Evolutionary conservation across 768 basidiomycete species (phyloP).

Genomic region (Austroboletus festivus): DNA sequence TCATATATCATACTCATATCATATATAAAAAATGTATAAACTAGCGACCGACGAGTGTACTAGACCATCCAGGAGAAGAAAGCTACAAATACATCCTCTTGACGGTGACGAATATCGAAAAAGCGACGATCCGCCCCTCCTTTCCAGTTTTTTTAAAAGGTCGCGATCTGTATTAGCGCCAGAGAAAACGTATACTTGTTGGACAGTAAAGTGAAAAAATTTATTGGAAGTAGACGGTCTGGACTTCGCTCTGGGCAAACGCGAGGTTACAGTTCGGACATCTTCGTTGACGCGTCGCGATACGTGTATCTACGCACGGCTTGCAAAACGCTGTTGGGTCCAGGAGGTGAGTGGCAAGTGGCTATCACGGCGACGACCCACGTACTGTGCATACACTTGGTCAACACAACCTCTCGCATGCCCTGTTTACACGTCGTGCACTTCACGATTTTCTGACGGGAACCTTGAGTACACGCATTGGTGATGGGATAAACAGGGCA

Average conservation of each 20-base stretch:
- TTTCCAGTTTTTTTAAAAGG: too few relatives aligned
- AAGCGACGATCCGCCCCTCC: too few relatives aligned
- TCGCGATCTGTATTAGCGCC: too few relatives aligned
- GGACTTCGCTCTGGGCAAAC: constrained; percentile 86
- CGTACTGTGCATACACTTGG: constrained; percentile 91
- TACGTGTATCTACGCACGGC: constrained; percentile 79
- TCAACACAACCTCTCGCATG: constrained; percentile 77
- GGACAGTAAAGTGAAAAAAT: neutral
- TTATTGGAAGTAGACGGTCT: constrained; percentile 58
- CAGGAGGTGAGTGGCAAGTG: neutral
- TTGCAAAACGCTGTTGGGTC: constrained; percentile 71
- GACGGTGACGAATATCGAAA: too few relatives aligned
- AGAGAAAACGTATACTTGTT: too few relatives aligned
- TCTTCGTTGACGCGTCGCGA: constrained; percentile 87
- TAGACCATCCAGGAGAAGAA: too few relatives aligned
- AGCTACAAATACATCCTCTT: constrained; percentile 6
- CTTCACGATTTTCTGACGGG: constrained; percentile 66
- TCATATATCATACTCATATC: too few relatives aligned
- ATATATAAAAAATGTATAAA: too few relatives aligned
- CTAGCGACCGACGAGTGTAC: too few relatives aligned
- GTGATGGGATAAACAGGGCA: neutral
- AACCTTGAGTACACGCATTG: neutral
- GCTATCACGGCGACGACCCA: constrained; percentile 18
- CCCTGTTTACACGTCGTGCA: constrained; percentile 84
- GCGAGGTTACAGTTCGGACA: constrained; percentile 84